Conservation (phyloP, 148 eudicot genomes). For the Arctostaphylos glauca region DNA sequence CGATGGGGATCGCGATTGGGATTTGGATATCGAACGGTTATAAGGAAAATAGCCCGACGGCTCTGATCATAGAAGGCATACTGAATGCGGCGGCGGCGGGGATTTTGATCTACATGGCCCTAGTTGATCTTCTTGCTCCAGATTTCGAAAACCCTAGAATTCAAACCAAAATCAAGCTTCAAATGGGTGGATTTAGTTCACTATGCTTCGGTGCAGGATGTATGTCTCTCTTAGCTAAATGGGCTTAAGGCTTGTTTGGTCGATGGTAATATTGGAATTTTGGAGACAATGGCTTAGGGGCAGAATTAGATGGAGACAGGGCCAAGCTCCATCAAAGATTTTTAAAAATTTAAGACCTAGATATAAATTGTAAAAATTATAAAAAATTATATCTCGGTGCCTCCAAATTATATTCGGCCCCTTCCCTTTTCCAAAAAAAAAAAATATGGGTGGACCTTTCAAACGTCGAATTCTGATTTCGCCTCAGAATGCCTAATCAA, state of each 20-base stretch:
- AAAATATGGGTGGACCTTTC: no score
- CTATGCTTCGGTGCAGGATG: slow-evolving; percentile 13
- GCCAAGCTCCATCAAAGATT: no score
- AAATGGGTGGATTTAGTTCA: slow-evolving; percentile 1
- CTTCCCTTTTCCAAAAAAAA: no score
- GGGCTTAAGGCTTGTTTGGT: background rate
- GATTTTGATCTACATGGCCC: slow-evolving; percentile 19
- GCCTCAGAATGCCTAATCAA: no score
- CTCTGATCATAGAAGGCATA: slow-evolving; percentile 8
- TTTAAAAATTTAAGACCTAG: no score
- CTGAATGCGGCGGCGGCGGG: slow-evolving; percentile 15
- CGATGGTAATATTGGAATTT: no score
- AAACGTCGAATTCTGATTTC: no score
- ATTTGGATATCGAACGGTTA: background rate
- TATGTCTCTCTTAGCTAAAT: slow-evolving; percentile 19
- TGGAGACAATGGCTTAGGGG: no score
- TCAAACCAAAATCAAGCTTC: slow-evolving; percentile 8
- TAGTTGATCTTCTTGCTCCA: slow-evolving; percentile 17
- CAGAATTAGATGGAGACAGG: no score
- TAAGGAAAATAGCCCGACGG: background rate
- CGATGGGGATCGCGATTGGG: background rate
- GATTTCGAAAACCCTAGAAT: slow-evolving; percentile 16
- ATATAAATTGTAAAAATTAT: no score
- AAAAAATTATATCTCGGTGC: no score
- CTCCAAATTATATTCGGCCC: no score